Evolutionary conservation across 2,329 filamentous ascomycete species (phyloP).

Genomic region (Cytospora chrysosperma): DNA sequence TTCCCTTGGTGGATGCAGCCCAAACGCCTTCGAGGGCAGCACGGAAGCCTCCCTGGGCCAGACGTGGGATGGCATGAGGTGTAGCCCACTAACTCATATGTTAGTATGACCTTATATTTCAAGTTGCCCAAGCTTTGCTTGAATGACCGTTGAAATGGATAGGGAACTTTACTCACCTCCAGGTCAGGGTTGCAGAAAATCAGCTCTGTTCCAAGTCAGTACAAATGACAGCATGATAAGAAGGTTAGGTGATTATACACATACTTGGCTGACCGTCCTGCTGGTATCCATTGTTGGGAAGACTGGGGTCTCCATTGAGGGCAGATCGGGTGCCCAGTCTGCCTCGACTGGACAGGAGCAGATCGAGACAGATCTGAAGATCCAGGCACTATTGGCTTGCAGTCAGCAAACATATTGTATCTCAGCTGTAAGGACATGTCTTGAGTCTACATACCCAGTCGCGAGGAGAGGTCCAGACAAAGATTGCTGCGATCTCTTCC

Average conservation of each 20-base stretch:
- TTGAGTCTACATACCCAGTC: slow-evolving; percentile 31
- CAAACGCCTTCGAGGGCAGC: slow-evolving; percentile 65
- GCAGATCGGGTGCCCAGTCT: slow-evolving; percentile 60
- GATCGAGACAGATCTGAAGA: slow-evolving; percentile 34
- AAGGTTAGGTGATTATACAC: neutral
- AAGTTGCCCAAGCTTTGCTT: neutral
- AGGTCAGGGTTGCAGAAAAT: slow-evolving; percentile 73
- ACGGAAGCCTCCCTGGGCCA: slow-evolving; percentile 70
- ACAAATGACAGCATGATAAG: no score
- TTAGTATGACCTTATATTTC: neutral
- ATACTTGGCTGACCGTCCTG: slow-evolving; percentile 60
- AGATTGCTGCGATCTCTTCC: slow-evolving; percentile 43
- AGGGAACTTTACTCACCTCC: slow-evolving; percentile 31
- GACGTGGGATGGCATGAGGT: slow-evolving; percentile 61
- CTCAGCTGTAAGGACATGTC: neutral
- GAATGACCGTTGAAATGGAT: no score
- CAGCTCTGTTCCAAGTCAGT: slow-evolving; percentile 35
- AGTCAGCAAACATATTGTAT: neutral
- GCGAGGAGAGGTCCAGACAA: slow-evolving; percentile 36
- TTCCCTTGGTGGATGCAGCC: slow-evolving; percentile 44
- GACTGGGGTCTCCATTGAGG: slow-evolving; percentile 50
- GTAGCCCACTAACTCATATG: slow-evolving; percentile 54
- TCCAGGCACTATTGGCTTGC: slow-evolving; percentile 29
- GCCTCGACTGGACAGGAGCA: slow-evolving; percentile 46
- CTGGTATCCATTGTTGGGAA: slow-evolving; percentile 35